Base-by-base conservation (phyloP, 2,329 filamentous ascomycete genomes). In the Byssothecium circinans region DNA sequence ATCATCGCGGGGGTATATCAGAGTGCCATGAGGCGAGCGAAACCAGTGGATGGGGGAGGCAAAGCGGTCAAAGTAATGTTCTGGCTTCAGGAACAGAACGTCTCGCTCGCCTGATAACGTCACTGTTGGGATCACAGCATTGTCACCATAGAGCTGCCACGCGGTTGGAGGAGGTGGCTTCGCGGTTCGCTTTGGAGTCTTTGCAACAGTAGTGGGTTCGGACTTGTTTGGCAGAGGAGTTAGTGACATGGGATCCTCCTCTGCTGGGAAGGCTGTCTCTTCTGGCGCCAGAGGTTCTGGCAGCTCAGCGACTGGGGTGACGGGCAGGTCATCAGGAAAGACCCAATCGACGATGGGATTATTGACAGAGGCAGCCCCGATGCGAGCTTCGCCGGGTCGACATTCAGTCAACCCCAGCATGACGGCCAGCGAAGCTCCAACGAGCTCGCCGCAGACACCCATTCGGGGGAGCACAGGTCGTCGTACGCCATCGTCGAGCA, bases 371-470 rank as follows among this genome's bases (percentile, higher is more conserved):
- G 74, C 74, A 20, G 76, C 75, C n/a, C 60, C 62, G 23, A 80
- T 69, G 10, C 74, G 67, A 20, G 63, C 67, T 23, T 62, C 56
- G n/a, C 70, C 69, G 8, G 64, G 45, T 15, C 67, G 68, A 50
- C 75, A 78, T 59, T 80, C 78, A 8, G 77, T 79, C 61, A 80
- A 53, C 1, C 75, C 76, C 4, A 80, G 68, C 67, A 75, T 75
- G 2, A 74, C 70, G 8, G 77, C 77, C 6, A 80, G 68, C 14
- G 72, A 68, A 37, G 73, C 78, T 8, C 78, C 78, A 7, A 78
- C 41, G 5, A 78, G 68, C 55, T 79, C 73, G 19, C 78, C 78
- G 52, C 72, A 75, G 3, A 79, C 70, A 15, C 71, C 75, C 4
- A 79, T 45, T 14, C 63, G 62, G 23, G 68, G 65, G 8, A 66